phyloP scores from a whole-genome alignment of 768 basidiomycete species.

The Pisolithus orientalis region DNA sequence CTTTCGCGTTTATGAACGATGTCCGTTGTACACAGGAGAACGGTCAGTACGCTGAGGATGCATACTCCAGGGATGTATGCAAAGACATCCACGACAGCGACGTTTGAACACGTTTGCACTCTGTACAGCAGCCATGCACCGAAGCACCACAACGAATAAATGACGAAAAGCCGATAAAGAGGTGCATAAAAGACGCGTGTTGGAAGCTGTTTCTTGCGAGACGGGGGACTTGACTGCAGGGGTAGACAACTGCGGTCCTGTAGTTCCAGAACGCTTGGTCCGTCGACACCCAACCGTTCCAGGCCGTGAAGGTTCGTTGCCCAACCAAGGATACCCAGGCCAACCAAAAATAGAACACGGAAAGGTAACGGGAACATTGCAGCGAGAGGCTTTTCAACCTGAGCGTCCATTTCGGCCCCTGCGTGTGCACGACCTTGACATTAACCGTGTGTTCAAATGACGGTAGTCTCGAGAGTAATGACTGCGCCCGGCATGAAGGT shows the following conservation, averaged over 20 bases:
- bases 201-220: conserved; percentile 16
- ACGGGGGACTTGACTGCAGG: conserved; percentile 11
- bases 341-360: conserved; percentile 75
- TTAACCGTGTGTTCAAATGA: not conserved
- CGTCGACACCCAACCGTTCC: conserved; percentile 67
- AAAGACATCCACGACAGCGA: conserved; percentile 61
- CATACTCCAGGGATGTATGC: conserved; percentile 73
- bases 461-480: no score
- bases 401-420: conserved; percentile 25
- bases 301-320: conserved; percentile 90
- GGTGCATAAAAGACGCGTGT: conserved; percentile 43
- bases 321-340: conserved; percentile 84
- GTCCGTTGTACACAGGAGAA: conserved; percentile 63
- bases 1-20: conserved; percentile 65
- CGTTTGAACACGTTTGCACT: conserved; percentile 49
- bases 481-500: not conserved
- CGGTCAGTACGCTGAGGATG: conserved; percentile 47
- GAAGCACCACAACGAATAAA: conserved; percentile 57
- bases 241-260: conserved; percentile 13
- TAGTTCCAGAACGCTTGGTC: conserved; percentile 63
- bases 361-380: conserved; percentile 83
- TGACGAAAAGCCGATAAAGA: conserved; percentile 60
- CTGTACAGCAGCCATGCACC: conserved; percentile 67
- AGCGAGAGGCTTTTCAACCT: conserved; percentile 42
- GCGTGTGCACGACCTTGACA: conserved; percentile 1